A percentile compares a stretch with the other conserved stretches of the same genome.
Conservation (phyloP, 257 asterid genomes). For the Plantago ovata region DNA sequence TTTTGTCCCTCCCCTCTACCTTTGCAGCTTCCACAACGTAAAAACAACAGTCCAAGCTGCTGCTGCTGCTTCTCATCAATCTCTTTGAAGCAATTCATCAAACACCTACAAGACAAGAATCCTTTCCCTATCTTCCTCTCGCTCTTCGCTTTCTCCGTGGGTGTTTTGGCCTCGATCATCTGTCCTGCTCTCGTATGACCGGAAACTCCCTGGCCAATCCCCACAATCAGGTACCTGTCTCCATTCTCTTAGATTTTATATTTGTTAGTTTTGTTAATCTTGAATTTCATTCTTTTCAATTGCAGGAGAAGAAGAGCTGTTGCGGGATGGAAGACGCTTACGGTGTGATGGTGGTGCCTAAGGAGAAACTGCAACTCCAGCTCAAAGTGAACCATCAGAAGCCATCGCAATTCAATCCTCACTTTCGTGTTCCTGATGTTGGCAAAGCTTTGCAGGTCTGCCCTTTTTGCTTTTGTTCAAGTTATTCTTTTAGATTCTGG, state of each 20-base stretch:
- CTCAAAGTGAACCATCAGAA: conserved; percentile 23
- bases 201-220: conserved; percentile 35
- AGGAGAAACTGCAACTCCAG: conserved; percentile 41
- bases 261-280: not conserved
- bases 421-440: conserved; percentile 35
- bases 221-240: conserved; percentile 13
- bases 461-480: not conserved
- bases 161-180: no score
- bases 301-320: conserved; percentile 47
- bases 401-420: conserved; percentile 25
- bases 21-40: no score
- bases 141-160: not conserved
- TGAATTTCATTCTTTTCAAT: not conserved
- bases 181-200: conserved; percentile 25
- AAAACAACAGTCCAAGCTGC: no score
- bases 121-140: not conserved
- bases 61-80: no score
- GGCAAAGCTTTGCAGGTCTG: conserved; percentile 48
- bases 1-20: no score
- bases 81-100: no score
- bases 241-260: conserved; percentile 9
- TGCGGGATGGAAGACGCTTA: conserved; percentile 47
- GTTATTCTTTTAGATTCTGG: not conserved
- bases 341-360: conserved; percentile 39
- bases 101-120: no score